Evolutionary conservation across 495 filamentous ascomycete genomes (phyloP), one percentile per base, ranked within the genome.

Genomic region (Apiosordaria backusii): DNA sequence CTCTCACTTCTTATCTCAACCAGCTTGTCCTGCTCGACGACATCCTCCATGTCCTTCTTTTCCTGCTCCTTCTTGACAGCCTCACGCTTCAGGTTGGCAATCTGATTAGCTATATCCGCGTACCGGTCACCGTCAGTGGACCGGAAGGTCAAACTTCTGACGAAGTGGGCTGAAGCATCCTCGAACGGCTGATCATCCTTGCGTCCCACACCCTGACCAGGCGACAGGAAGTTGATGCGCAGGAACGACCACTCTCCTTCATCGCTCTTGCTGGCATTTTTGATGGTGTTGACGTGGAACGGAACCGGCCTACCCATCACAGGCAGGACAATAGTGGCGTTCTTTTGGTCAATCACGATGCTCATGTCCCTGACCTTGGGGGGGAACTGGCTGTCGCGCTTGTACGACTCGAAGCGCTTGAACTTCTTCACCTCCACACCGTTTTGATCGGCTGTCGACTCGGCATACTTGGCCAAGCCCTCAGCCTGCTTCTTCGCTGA

Each of bases 171-270:
- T 5, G 90, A 89, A 4, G 94, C 86, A 72, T 99, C 96, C 79
- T 99, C 96, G 69, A 99, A 99, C 0, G 96, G 96, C 74, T 97
- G 92, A 68, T 99, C 96, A 77, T 99, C 96, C 76, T 98, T 99
- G 71, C 95, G 81, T 27, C 95, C 96, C 62, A 99, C 96, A 80
- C 96, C 96, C 77, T 99, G 96, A 50, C 96, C 96, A 18, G 96
- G 96, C 18, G 93, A 97, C 10, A 98, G 83, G 74, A 99, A 96
- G 77, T 99, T 99, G 82, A 99, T 95, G 60, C 96, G 88, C 16
- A 99, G 83, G 77, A 91, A 97, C 0, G 93, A 90, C 76, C 89
- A 97, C 68, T 97, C 93, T 21, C 92, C 93, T 76, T 99, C 96
- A 63, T 95, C 92, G 70, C 89, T 94, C 79, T 94, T 96, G 82